phyloP scores from a whole-genome alignment of 345 rosid genomes.

The Euphorbia tirucalli region DNA sequence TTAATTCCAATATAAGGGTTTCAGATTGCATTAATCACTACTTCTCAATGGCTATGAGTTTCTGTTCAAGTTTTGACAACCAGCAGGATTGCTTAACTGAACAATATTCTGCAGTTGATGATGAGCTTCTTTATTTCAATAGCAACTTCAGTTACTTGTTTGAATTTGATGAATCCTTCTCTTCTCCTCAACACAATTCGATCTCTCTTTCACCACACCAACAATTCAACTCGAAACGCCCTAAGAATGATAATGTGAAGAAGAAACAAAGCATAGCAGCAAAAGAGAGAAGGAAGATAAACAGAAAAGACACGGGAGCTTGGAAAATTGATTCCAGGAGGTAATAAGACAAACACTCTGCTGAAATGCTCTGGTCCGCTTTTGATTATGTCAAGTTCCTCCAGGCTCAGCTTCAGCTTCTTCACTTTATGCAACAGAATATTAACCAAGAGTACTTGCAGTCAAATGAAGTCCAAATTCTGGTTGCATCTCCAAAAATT shows the following conservation, averaged over 20 bases:
- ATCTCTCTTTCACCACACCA: slow-evolving; percentile 25
- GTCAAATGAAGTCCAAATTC: too few species aligned
- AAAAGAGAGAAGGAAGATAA: slow-evolving; percentile 77
- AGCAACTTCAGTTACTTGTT: not conserved
- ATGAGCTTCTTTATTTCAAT: slow-evolving; percentile 4
- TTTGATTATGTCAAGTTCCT: slow-evolving; percentile 69
- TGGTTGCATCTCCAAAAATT: too few species aligned
- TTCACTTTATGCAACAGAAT: slow-evolving; percentile 34
- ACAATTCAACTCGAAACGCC: slow-evolving; percentile 31
- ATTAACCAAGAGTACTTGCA: too few species aligned
- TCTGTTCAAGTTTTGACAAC: slow-evolving; percentile 21
- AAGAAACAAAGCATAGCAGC: slow-evolving; percentile 78
- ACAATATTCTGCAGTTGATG: not conserved
- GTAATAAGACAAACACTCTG: slow-evolving; percentile 83
- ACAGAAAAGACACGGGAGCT: slow-evolving; percentile 78
- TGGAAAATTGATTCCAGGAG: slow-evolving; percentile 81
- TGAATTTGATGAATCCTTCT: slow-evolving; percentile 21
- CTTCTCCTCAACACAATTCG: slow-evolving; percentile 14
- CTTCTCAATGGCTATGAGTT: slow-evolving; percentile 34
- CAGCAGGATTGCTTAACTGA: not conserved
- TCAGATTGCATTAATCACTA: too few species aligned
- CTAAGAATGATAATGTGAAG: slow-evolving; percentile 23
- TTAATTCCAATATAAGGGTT: too few species aligned
- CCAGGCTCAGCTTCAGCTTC: slow-evolving; percentile 66
- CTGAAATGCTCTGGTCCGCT: slow-evolving; percentile 87